A percentile compares a stretch with the other conserved stretches of the same genome.
phyloP scores from a whole-genome alignment of 306 rosid genomes.

The Carpinus viminea region DNA sequence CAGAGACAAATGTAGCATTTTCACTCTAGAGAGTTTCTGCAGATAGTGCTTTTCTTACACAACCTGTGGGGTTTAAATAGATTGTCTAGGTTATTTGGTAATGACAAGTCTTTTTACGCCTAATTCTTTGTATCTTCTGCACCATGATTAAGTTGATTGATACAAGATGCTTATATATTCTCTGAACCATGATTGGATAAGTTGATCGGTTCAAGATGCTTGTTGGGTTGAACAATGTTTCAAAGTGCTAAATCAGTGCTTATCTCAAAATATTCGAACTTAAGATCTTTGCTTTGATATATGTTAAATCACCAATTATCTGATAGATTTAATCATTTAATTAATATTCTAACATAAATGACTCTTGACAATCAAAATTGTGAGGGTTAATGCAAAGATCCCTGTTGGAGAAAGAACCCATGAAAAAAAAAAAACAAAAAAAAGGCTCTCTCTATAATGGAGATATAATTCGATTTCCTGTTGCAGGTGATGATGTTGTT shows the following conservation, averaged over 20 bases:
- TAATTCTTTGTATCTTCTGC: no score
- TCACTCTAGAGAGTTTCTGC: not conserved
- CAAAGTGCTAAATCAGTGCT: no score
- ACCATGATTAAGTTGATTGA: not conserved
- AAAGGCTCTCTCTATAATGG: not conserved
- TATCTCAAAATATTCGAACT: no score
- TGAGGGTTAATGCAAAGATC: not conserved
- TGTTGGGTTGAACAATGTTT: not conserved
- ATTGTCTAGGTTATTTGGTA: not conserved
- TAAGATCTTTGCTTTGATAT: no score
- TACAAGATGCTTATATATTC: not conserved
- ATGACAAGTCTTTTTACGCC: not conserved
- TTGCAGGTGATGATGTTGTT: constrained; percentile 85
- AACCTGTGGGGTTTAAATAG: not conserved
- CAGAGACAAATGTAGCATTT: not conserved
- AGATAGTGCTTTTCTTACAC: not conserved
- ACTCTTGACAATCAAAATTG: no score
- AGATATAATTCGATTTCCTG: not conserved
- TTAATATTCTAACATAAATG: no score
- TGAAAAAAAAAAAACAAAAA: not conserved
- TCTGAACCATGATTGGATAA: not conserved
- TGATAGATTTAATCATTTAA: no score
- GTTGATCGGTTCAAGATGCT: not conserved
- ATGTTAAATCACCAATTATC: no score
- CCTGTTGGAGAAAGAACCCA: not conserved